Percentiles rank a stretch among this genome's conserved stretches.
Evolutionary conservation across 257 asterid genomes (phyloP).

Genomic region (Salvia miltiorrhiza): DNA sequence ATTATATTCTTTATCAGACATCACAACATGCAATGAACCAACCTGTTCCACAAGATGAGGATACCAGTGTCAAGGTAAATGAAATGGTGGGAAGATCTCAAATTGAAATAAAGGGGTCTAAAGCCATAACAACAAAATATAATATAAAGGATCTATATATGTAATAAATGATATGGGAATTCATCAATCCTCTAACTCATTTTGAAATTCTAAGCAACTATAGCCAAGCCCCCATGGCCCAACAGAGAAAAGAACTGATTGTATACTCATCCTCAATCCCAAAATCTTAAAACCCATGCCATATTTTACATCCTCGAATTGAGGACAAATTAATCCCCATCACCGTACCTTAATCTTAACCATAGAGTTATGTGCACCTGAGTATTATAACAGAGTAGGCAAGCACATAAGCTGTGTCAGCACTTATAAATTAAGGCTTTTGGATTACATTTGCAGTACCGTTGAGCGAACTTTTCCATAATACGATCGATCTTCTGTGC

Average conservation of each 20-base stretch:
- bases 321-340: too few species aligned
- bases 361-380: slow-evolving; percentile 98
- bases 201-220: neutral
- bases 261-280: neutral
- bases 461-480: too few species aligned
- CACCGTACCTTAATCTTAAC: too few species aligned
- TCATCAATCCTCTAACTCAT: neutral
- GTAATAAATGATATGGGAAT: neutral
- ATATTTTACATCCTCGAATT: neutral
- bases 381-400: slow-evolving; percentile 96
- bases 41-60: slow-evolving; percentile 50
- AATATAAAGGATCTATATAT: neutral
- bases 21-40: slow-evolving; percentile 77
- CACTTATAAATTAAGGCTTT: slow-evolving; percentile 87
- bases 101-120: slow-evolving; percentile 4
- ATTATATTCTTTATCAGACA: slow-evolving; percentile 91
- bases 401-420: slow-evolving; percentile 97
- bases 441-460: too few species aligned
- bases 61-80: slow-evolving; percentile 9
- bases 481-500: too few species aligned
- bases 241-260: neutral
- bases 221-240: neutral
- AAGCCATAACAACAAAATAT: slow-evolving; percentile 9
- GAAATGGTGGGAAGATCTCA: slow-evolving; percentile 1
- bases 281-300: neutral